Percentiles rank a stretch among this genome's conserved stretches.
Evolutionary conservation across 2,329 filamentous ascomycete species (phyloP).

Genomic region (Cyanodermella asteris): DNA sequence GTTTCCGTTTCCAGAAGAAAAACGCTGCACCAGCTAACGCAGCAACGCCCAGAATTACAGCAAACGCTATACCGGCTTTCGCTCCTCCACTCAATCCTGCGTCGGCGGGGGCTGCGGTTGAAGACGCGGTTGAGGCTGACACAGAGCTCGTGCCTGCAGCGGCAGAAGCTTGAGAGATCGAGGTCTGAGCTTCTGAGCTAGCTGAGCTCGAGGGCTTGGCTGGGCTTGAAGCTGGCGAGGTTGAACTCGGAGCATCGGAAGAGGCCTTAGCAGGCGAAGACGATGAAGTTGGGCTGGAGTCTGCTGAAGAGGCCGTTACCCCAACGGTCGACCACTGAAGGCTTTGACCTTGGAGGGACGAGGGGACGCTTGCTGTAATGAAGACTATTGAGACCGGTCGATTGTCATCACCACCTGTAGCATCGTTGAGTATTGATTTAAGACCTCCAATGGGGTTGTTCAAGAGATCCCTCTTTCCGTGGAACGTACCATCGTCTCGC

Average conservation of each 20-base stretch:
- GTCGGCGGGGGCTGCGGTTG: slow-evolving; percentile 8
- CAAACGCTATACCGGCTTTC: slow-evolving; percentile 71
- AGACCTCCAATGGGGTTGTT: too few species aligned
- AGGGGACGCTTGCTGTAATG: too few species aligned
- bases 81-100: slow-evolving; percentile 21
- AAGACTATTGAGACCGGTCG: too few species aligned
- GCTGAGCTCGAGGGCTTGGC: slow-evolving; percentile 9
- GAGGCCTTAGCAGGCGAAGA: slow-evolving; percentile 4
- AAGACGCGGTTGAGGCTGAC: slow-evolving; percentile 6
- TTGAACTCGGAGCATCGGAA: slow-evolving; percentile 3
- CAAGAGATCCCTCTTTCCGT: too few species aligned
- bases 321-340: too few species aligned
- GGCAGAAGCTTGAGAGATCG: slow-evolving; percentile 9
- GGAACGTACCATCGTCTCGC: too few species aligned
- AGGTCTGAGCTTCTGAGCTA: too few species aligned
- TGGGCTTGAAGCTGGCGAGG: slow-evolving; percentile 9
- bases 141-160: slow-evolving; percentile 8
- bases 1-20: slow-evolving; percentile 52
- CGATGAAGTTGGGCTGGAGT: too few species aligned
- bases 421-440: too few species aligned
- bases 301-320: too few species aligned
- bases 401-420: too few species aligned
- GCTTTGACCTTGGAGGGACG: too few species aligned
- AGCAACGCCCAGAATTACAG: slow-evolving; percentile 49
- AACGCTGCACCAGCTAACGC: slow-evolving; percentile 45